Conservation (phyloP, 2,329 filamentous ascomycete species). For the Epichloe uncinata region DNA sequence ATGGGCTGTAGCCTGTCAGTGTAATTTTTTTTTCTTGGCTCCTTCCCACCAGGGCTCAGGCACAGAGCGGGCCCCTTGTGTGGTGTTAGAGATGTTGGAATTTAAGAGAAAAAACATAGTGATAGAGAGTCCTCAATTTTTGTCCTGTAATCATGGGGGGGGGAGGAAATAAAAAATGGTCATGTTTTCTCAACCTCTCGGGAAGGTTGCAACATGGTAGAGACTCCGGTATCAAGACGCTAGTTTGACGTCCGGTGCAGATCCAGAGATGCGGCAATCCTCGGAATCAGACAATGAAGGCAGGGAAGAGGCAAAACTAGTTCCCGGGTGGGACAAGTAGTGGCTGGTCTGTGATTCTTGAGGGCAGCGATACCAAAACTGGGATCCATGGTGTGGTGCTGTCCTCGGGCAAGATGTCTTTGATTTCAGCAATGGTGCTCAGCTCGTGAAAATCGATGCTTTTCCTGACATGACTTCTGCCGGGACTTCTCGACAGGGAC, state of each 20-base stretch:
- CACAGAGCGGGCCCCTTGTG: neutral
- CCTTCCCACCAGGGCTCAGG: neutral
- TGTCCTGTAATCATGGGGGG: too few species aligned
- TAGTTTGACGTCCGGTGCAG: neutral
- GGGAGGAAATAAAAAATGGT: neutral
- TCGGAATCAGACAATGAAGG: slow-evolving; percentile 1
- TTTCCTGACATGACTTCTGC: neutral
- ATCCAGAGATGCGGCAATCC: slow-evolving; percentile 2
- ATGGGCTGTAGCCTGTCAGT: neutral
- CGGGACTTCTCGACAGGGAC: neutral
- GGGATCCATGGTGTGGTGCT: neutral
- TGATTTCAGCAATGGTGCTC: neutral
- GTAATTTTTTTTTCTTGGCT: neutral
- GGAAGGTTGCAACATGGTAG: slow-evolving; percentile 3
- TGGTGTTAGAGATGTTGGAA: too few species aligned
- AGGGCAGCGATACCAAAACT: neutral
- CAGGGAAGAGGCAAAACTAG: neutral
- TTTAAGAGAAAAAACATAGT: too few species aligned
- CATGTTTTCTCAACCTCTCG: neutral
- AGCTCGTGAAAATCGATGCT: neutral
- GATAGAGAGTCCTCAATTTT: too few species aligned
- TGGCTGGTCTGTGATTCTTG: slow-evolving; percentile 4
- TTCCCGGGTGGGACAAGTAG: slow-evolving; percentile 2
- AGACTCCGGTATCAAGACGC: neutral
- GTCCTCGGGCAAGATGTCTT: slow-evolving; percentile 1